phyloP scores from a whole-genome alignment of 495 filamentous ascomycete genomes.

The Podospora sp. region DNA sequence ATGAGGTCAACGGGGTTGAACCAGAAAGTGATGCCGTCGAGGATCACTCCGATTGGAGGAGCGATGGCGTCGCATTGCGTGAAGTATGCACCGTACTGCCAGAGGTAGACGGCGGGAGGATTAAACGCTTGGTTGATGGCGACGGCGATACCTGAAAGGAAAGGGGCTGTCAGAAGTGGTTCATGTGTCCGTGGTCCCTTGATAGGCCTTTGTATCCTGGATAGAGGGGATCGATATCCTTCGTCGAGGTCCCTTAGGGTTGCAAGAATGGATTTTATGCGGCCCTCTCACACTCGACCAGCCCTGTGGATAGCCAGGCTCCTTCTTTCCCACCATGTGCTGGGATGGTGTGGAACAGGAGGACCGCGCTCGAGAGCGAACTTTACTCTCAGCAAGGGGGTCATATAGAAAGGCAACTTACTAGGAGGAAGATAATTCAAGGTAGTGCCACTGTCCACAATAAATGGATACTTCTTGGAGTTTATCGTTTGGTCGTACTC shows the following conservation, averaged over 20 bases:
- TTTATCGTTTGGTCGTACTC: conserved; percentile 35
- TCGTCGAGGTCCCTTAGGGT: too few relatives aligned
- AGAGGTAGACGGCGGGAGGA: conserved; percentile 55
- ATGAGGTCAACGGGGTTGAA: conserved; percentile 62
- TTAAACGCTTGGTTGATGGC: conserved; percentile 55
- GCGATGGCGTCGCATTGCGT: conserved; percentile 58
- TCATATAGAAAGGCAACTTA: conserved; percentile 23
- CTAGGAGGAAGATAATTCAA: conserved; percentile 46
- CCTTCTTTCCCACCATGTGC: too few relatives aligned
- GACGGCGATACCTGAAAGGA: conserved; percentile 47
- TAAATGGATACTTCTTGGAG: conserved; percentile 43
- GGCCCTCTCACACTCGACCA: too few relatives aligned
- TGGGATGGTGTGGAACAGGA: too few relatives aligned
- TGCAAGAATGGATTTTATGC: too few relatives aligned
- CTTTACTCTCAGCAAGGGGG: too few relatives aligned
- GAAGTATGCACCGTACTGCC: conserved; percentile 50
- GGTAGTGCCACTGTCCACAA: conserved; percentile 53
- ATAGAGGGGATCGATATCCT: too few relatives aligned
- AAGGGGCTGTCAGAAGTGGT: conserved; percentile 9
- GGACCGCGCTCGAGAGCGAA: too few relatives aligned
- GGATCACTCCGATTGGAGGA: conserved; percentile 55
- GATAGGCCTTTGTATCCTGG: too few relatives aligned
- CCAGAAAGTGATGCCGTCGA: conserved; percentile 52
- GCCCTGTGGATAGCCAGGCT: too few relatives aligned
- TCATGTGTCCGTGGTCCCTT: too few relatives aligned